Evolutionary conservation across 2,329 filamentous ascomycete species (phyloP).

Genomic region (Alternaria arbusti): DNA sequence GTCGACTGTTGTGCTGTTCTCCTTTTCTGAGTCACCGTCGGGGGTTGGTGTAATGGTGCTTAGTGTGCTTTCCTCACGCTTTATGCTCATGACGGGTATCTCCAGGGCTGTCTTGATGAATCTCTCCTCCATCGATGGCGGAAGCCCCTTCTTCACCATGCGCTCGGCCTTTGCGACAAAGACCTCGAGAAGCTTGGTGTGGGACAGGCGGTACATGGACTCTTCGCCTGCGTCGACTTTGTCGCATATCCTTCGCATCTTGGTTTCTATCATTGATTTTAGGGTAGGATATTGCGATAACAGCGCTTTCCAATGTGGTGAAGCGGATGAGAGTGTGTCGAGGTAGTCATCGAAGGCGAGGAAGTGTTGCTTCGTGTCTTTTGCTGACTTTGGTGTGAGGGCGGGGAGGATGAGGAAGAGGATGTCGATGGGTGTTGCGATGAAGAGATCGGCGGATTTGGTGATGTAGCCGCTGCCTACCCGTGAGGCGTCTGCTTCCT

Average conservation of each 20-base stretch:
- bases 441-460: conserved; percentile 74
- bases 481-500: conserved; percentile 3
- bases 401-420: conserved; percentile 83
- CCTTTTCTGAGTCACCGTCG: neutral
- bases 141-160: conserved; percentile 71
- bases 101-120: conserved; percentile 81
- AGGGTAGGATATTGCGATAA: conserved; percentile 52
- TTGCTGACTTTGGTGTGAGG: conserved; percentile 59
- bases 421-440: conserved; percentile 84
- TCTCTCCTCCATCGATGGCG: conserved; percentile 81
- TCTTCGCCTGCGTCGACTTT: conserved; percentile 83
- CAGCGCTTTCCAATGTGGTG: conserved; percentile 66
- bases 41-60: conserved; percentile 34
- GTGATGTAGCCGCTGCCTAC: conserved; percentile 61
- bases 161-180: conserved; percentile 74
- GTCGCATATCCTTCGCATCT: conserved; percentile 78
- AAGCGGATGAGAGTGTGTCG: conserved; percentile 64
- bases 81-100: conserved; percentile 74
- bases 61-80: conserved; percentile 59
- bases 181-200: conserved; percentile 70
- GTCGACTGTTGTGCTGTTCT: neutral
- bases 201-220: conserved; percentile 80
- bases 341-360: conserved; percentile 75
- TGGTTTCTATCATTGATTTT: conserved; percentile 61
- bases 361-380: conserved; percentile 67